phyloP scores from a whole-genome alignment of 306 rosid species.

The Clitoria ternatea region DNA sequence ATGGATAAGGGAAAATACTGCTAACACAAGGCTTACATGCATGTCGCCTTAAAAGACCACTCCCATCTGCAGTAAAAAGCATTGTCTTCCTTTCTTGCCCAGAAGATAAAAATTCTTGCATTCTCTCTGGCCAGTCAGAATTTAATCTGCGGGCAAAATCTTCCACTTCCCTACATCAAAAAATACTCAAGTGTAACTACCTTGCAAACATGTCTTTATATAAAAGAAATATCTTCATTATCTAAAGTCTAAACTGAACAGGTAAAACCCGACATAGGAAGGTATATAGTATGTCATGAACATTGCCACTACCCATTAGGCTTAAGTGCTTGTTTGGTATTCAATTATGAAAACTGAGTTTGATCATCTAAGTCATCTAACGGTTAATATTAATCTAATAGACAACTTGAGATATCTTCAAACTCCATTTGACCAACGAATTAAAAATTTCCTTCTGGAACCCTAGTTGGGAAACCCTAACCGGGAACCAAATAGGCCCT shows the following conservation, averaged over 20 bases:
- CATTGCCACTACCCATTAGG: slow-evolving; percentile 1
- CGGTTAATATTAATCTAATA: no score
- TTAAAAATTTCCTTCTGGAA: no score
- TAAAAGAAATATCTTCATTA: not conserved
- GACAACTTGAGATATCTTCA: no score
- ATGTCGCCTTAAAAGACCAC: slow-evolving; percentile 51
- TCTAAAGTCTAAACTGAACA: not conserved
- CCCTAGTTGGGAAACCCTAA: no score
- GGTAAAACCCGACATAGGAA: not conserved
- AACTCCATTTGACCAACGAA: no score
- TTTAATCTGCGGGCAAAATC: slow-evolving; percentile 93
- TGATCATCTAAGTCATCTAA: no score
- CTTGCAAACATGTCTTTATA: not conserved
- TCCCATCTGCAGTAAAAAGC: slow-evolving; percentile 46
- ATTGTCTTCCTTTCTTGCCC: slow-evolving; percentile 63
- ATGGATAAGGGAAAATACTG: slow-evolving; percentile 8
- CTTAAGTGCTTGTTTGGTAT: no score
- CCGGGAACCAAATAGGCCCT: no score
- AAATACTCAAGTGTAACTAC: not conserved
- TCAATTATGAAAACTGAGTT: no score
- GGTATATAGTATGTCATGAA: not conserved
- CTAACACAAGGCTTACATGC: slow-evolving; percentile 43
- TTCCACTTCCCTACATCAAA: slow-evolving; percentile 83
- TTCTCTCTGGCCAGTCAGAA: slow-evolving; percentile 93
- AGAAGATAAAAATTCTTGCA: slow-evolving; percentile 74